Evolutionary conservation across 2,329 filamentous ascomycete species (phyloP).

Genomic region (Madurella mycetomatis): DNA sequence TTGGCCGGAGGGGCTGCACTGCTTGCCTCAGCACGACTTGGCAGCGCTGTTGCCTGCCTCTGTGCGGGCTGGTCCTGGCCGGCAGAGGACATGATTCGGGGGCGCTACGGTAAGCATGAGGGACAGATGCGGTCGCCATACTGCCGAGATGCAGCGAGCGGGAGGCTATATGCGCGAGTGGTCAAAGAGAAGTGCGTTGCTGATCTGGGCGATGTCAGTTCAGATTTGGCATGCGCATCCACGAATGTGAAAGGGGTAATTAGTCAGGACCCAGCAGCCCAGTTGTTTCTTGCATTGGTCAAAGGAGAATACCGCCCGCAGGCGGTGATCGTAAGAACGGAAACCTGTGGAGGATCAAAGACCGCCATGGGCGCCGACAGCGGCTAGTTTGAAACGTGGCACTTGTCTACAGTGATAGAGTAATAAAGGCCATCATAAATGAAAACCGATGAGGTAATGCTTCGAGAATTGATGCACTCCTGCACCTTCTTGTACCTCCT

Average conservation of each 20-base stretch:
- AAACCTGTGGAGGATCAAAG: no score
- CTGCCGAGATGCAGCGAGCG: no score
- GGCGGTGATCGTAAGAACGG: no score
- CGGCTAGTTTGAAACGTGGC: no score
- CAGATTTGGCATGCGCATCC: no score
- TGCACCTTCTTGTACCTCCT: no score
- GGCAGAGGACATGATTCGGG: neutral
- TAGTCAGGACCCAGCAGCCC: no score
- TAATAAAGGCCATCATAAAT: neutral
- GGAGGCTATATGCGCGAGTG: neutral
- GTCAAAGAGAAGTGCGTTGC: constrained; percentile 1
- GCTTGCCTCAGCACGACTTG: neutral
- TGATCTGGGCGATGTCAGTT: neutral
- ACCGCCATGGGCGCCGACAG: no score
- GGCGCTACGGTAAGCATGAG: neutral
- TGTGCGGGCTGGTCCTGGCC: neutral
- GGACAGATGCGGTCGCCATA: neutral
- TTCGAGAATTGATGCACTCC: no score
- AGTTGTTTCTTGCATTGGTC: no score
- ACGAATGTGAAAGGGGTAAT: no score
- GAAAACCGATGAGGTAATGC: neutral
- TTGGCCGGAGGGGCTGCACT: constrained; percentile 24
- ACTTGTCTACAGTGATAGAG: neutral
- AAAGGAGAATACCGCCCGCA: no score
- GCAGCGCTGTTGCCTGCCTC: neutral